phyloP scores from a whole-genome alignment of 805 yeast genomes.

The Blastobotrys mokoenaii region DNA sequence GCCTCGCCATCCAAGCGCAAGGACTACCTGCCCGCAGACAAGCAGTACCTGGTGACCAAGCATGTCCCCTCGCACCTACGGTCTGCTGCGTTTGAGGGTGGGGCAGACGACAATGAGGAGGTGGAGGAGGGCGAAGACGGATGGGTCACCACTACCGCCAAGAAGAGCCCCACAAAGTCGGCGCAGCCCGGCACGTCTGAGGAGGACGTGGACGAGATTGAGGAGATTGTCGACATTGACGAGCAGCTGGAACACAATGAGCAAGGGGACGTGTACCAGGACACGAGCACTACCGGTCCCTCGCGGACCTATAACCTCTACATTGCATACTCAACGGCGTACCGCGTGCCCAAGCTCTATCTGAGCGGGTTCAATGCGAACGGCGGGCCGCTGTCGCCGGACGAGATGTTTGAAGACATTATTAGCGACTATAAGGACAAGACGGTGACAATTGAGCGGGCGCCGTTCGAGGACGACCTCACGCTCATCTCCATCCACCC shows the following conservation, averaged over 20 bases:
- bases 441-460: constrained; percentile 90
- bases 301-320: constrained; percentile 74
- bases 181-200: background rate
- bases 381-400: constrained; percentile 81
- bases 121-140: constrained; percentile 34
- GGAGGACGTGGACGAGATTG: constrained; percentile 3
- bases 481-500: constrained; percentile 89
- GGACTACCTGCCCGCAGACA: constrained; percentile 75
- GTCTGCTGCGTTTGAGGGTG: constrained; percentile 42
- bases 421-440: constrained; percentile 86
- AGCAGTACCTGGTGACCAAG: constrained; percentile 78
- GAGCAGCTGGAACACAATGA: constrained; percentile 18
- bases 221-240: constrained; percentile 19
- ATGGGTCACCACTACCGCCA: constrained; percentile 13
- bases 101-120: constrained; percentile 30
- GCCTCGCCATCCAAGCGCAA: constrained; percentile 47
- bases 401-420: constrained; percentile 91
- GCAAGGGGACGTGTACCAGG: constrained; percentile 8
- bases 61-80: constrained; percentile 83
- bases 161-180: constrained; percentile 1
- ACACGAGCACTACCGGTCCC: constrained; percentile 14
- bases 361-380: constrained; percentile 76
- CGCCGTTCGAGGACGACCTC: constrained; percentile 72
- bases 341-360: constrained; percentile 92
- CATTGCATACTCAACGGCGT: constrained; percentile 88